Evolutionary conservation across 2,329 filamentous ascomycete species (phyloP).

Genomic region (Botrytis byssoidea): DNA sequence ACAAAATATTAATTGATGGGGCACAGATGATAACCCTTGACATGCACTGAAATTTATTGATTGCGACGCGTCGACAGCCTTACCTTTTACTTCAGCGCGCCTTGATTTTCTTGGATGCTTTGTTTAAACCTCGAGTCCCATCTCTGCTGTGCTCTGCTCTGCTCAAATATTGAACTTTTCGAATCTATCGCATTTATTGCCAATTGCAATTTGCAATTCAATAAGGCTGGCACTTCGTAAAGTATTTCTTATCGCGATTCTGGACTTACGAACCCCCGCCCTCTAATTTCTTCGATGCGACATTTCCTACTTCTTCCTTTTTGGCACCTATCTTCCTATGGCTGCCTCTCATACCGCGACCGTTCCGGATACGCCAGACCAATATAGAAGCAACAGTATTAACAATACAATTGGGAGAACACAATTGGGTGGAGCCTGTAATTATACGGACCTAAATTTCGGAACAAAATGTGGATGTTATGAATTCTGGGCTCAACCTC

Average conservation of each 20-base stretch:
- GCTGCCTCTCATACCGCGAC: slow-evolving; percentile 30
- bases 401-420: slow-evolving; percentile 27
- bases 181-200: slow-evolving; percentile 1
- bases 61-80: slow-evolving; percentile 31
- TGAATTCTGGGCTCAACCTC: slow-evolving; percentile 50
- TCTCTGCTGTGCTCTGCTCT: background rate
- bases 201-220: background rate
- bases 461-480: slow-evolving; percentile 52
- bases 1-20: background rate
- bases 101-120: slow-evolving; percentile 13
- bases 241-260: slow-evolving; percentile 2
- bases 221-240: slow-evolving; percentile 7
- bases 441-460: slow-evolving; percentile 48
- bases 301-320: slow-evolving; percentile 16
- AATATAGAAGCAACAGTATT: slow-evolving; percentile 30
- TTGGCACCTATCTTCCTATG: slow-evolving; percentile 33
- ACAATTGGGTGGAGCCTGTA: slow-evolving; percentile 51
- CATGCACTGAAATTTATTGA: slow-evolving; percentile 20
- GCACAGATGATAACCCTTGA: slow-evolving; percentile 10
- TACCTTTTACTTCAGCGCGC: slow-evolving; percentile 24
- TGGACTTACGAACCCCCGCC: background rate
- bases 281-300: slow-evolving; percentile 31
- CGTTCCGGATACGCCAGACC: slow-evolving; percentile 35
- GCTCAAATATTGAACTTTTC: background rate
- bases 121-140: background rate